Evolutionary conservation across 2,329 filamentous ascomycete species (phyloP).

Genomic region (Phyllosticta citribraziliensis): DNA sequence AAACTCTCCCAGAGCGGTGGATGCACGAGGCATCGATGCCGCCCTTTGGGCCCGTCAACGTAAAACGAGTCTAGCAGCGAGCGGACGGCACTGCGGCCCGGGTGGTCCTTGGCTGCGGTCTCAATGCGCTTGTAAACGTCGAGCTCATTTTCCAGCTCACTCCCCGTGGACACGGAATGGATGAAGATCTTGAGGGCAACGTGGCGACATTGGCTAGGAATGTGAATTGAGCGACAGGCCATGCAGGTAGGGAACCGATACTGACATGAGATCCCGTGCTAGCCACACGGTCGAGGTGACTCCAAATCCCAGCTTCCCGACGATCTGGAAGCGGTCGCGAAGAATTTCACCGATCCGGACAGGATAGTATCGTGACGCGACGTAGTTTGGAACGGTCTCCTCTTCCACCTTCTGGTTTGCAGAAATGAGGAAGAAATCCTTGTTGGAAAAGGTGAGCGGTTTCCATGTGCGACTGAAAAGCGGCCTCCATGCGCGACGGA

Average conservation of each 20-base stretch:
- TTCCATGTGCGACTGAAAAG: neutral
- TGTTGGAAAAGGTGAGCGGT: neutral
- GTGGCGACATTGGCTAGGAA: neutral
- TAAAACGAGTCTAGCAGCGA: constrained; percentile 1
- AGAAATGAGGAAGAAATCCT: neutral
- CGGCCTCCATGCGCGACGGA: neutral
- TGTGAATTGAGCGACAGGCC: neutral
- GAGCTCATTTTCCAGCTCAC: neutral
- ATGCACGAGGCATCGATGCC: constrained; percentile 1
- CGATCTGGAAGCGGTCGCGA: constrained; percentile 17
- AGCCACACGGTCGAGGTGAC: constrained; percentile 21
- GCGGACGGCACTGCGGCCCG: neutral
- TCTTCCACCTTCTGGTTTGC: constrained; percentile 1
- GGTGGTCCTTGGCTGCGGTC: neutral
- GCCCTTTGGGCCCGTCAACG: neutral
- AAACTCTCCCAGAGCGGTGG: constrained; percentile 4
- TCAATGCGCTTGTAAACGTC: constrained; percentile 1
- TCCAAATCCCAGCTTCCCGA: constrained; percentile 21
- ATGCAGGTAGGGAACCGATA: too few relatives aligned
- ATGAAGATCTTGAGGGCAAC: constrained; percentile 2
- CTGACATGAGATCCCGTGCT: constrained; percentile 17
- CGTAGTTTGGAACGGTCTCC: constrained; percentile 9
- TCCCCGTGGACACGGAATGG: neutral
- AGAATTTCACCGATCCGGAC: constrained; percentile 17
- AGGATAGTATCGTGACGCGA: constrained; percentile 18